Evolutionary conservation across 192 early-diverging fungal genomes (phyloP).

Genomic region (Mortierella alpina): DNA sequence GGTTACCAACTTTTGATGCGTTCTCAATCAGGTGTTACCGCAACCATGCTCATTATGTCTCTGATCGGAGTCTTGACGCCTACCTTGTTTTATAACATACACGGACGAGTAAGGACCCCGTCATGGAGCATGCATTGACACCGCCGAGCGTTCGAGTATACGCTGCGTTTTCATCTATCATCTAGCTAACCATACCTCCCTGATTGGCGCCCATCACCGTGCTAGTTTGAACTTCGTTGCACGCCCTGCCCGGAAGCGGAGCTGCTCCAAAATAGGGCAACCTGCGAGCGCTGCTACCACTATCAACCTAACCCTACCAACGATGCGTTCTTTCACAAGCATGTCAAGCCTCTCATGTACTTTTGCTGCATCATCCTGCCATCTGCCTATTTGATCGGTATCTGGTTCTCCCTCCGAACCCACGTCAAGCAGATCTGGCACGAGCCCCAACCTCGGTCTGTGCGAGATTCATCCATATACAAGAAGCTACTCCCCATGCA

Average conservation of each 20-base stretch:
- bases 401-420: constrained; percentile 93
- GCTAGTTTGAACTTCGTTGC: constrained; percentile 49
- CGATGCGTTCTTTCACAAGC: constrained; percentile 85
- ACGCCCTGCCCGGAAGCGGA: constrained; percentile 37
- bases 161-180: background rate
- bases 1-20: no score
- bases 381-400: constrained; percentile 83
- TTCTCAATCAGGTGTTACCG: constrained; percentile 77
- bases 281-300: constrained; percentile 74
- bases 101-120: constrained; percentile 68
- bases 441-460: constrained; percentile 57
- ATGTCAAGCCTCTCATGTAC: constrained; percentile 89
- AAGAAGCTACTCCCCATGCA: constrained; percentile 58
- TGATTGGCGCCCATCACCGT: no score
- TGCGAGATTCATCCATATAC: constrained; percentile 53
- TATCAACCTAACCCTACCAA: constrained; percentile 69
- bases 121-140: background rate
- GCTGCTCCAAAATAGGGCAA: constrained; percentile 3
- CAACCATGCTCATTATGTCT: constrained; percentile 94
- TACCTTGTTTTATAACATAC: constrained; percentile 93
- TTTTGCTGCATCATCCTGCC: constrained; percentile 70
- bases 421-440: constrained; percentile 84
- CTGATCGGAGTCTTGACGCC: constrained; percentile 94
- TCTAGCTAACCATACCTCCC: background rate
- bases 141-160: background rate